phyloP scores from a whole-genome alignment of 1,284 basidiomycete genomes.

The Melampsora occidentalis region DNA sequence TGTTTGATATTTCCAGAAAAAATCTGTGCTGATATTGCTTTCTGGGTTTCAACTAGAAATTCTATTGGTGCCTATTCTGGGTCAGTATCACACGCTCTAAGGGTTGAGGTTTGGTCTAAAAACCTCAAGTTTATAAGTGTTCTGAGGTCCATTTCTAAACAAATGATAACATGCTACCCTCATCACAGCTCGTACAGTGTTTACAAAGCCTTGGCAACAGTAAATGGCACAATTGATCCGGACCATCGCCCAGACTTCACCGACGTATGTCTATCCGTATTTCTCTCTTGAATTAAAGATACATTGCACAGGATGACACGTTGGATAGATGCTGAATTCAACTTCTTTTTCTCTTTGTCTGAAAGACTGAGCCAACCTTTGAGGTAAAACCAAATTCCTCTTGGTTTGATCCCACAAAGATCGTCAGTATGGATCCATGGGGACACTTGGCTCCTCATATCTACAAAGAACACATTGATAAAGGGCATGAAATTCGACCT shows the following conservation, averaged over 20 bases:
- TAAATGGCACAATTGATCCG: slow-evolving; percentile 80
- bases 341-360: not conserved
- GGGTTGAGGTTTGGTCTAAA: no score
- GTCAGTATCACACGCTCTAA: not conserved
- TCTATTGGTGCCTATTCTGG: slow-evolving; percentile 91
- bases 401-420: slow-evolving; percentile 78
- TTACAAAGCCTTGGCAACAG: slow-evolving; percentile 86
- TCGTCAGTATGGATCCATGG: slow-evolving; percentile 92
- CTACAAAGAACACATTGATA: slow-evolving; percentile 60
- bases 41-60: slow-evolving; percentile 57
- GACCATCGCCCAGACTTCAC: slow-evolving; percentile 56
- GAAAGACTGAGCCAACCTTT: slow-evolving; percentile 83
- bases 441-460: slow-evolving; percentile 82
- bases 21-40: no score
- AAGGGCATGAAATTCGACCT: slow-evolving; percentile 51
- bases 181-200: slow-evolving; percentile 71
- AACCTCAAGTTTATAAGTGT: no score
- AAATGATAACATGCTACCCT: no score
- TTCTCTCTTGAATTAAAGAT: no score
- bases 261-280: slow-evolving; percentile 8
- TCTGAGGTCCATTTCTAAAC: no score
- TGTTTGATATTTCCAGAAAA: no score
- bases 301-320: no score
- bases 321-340: no score
- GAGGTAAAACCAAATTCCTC: slow-evolving; percentile 73